These are phyloP conservation scores for Moniliella sp. DNA, from an alignment of 1,284 basidiomycete species.

Conservation along the genomic window DNA sequence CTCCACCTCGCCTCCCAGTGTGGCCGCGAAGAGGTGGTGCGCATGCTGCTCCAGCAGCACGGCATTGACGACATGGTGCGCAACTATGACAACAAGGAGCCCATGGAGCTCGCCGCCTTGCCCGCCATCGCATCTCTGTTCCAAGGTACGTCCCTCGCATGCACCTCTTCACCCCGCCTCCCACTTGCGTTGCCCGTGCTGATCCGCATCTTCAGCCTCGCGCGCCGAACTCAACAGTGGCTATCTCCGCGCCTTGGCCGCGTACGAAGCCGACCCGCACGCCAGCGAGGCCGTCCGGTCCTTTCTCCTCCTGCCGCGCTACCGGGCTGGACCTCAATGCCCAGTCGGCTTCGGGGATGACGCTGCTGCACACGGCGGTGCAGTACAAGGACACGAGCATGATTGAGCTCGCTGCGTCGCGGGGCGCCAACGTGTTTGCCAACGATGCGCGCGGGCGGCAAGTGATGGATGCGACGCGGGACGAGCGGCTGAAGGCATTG, in stretches of 20 bases:
- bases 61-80: constrained; percentile 57
- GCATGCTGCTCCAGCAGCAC: constrained; percentile 38
- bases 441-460: constrained; percentile 57
- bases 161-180: not conserved
- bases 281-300: constrained; percentile 46
- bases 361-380: constrained; percentile 70
- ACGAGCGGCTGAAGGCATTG: constrained; percentile 63
- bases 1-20: constrained; percentile 67
- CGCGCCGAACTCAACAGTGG: constrained; percentile 54
- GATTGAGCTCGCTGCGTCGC: constrained; percentile 59
- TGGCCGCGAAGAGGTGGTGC: constrained; percentile 52
- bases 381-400: constrained; percentile 56
- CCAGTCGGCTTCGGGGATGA: constrained; percentile 39
- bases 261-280: constrained; percentile 36
- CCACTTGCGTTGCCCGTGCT: too few species aligned
- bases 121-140: constrained; percentile 48
- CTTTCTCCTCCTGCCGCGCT: constrained; percentile 13
- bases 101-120: constrained; percentile 50
- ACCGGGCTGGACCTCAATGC: constrained; percentile 17
- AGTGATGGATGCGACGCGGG: constrained; percentile 46
- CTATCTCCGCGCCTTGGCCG: constrained; percentile 48
- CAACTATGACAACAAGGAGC: constrained; percentile 51
- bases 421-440: constrained; percentile 73
- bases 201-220: too few species aligned
- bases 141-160: constrained; percentile 42